These are phyloP conservation scores for Zygoascus sp. DNA, from an alignment of 1,139 yeast species.

Conservation along the genomic window DNA sequence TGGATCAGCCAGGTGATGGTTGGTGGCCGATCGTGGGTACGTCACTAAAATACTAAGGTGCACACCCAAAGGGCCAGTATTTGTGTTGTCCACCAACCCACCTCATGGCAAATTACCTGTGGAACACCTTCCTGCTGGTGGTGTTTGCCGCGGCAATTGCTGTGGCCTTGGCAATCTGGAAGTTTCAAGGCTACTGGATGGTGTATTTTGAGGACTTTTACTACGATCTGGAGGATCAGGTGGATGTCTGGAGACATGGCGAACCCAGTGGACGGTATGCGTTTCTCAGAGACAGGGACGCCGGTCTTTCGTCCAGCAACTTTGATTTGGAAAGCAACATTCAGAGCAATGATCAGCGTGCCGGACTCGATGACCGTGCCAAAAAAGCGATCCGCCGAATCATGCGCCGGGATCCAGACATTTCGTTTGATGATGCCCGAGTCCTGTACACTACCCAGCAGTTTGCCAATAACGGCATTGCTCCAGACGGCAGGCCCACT, in stretches of 20 bases:
- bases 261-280: slow-evolving; percentile 28
- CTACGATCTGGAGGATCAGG: slow-evolving; percentile 10
- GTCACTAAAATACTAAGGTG: background rate
- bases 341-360: slow-evolving; percentile 47
- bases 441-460: slow-evolving; percentile 45
- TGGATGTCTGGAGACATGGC: slow-evolving; percentile 5
- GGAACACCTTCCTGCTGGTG: slow-evolving; percentile 10
- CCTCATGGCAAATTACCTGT: slow-evolving; percentile 8
- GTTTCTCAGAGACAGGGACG: slow-evolving; percentile 56
- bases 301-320: slow-evolving; percentile 58
- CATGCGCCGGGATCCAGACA: slow-evolving; percentile 46
- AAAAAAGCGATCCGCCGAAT: slow-evolving; percentile 48
- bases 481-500: slow-evolving; percentile 34
- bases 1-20: too few species aligned
- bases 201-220: slow-evolving; percentile 11
- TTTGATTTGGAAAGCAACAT: slow-evolving; percentile 54
- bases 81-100: background rate
- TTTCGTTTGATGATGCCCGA: slow-evolving; percentile 71
- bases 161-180: slow-evolving; percentile 5
- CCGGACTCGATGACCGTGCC: slow-evolving; percentile 56
- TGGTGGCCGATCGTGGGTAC: background rate
- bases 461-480: slow-evolving; percentile 53
- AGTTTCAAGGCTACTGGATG: slow-evolving; percentile 6
- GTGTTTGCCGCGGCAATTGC: slow-evolving; percentile 3
- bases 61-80: background rate